Percentiles rank a stretch among this genome's conserved stretches.
phyloP scores from a whole-genome alignment of 2,329 filamentous ascomycete genomes.

The Achaetomium macrosporum region DNA sequence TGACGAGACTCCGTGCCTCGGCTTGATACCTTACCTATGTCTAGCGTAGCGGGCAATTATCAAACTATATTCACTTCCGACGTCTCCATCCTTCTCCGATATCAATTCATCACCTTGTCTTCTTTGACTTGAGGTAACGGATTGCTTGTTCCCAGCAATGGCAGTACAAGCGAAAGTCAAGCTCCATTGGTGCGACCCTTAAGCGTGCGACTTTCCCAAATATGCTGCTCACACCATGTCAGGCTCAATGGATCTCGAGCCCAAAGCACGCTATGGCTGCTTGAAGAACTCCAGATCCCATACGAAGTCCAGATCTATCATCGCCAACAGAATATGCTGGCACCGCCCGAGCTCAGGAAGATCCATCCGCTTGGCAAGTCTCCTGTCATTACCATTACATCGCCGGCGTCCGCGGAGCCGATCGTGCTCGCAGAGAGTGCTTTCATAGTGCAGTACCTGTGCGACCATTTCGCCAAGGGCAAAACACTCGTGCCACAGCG shows the following conservation, averaged over 20 bases:
- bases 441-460: slow-evolving; percentile 74
- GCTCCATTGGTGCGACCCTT: slow-evolving; percentile 17
- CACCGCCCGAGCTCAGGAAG: slow-evolving; percentile 68
- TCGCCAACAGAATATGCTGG: slow-evolving; percentile 53
- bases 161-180: slow-evolving; percentile 15
- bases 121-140: background rate
- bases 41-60: background rate
- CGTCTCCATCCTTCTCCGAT: background rate
- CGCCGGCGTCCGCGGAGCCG: slow-evolving; percentile 36
- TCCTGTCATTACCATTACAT: slow-evolving; percentile 64
- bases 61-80: too few species aligned
- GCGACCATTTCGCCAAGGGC: slow-evolving; percentile 52
- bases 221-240: background rate
- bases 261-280: slow-evolving; percentile 77
- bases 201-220: background rate
- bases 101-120: background rate
- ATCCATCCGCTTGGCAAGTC: slow-evolving; percentile 85
- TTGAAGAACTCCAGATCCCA: slow-evolving; percentile 72
- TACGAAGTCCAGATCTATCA: slow-evolving; percentile 80
- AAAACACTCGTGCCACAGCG: slow-evolving; percentile 45
- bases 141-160: slow-evolving; percentile 7
- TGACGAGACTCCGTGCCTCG: slow-evolving; percentile 1
- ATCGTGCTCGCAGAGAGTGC: slow-evolving; percentile 74
- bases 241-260: slow-evolving; percentile 82
- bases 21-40: background rate